A percentile compares a stretch with the other conserved stretches of the same genome.
Conservation (phyloP, 345 rosid species). For the Dovyalis caffra region DNA sequence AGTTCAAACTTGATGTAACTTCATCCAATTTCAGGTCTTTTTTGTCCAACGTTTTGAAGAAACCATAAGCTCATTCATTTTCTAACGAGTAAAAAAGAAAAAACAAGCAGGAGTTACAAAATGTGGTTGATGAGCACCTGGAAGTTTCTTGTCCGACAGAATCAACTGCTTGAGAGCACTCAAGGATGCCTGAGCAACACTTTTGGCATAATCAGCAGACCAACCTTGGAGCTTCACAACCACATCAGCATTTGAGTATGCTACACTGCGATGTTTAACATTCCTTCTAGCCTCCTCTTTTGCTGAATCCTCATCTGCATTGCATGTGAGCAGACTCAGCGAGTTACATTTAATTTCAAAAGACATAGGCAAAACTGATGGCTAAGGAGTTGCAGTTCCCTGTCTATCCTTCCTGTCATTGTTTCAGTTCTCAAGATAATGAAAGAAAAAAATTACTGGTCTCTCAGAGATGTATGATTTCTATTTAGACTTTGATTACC, state of each 20-base stretch:
- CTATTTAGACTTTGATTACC: too few species aligned
- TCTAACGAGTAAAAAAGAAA: background rate
- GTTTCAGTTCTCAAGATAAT: too few species aligned
- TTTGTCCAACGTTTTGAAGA: background rate
- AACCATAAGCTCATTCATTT: background rate
- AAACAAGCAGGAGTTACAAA: background rate
- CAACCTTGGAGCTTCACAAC: constrained; percentile 90
- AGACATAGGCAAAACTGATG: too few species aligned
- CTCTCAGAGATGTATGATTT: too few species aligned
- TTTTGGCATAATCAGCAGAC: constrained; percentile 69
- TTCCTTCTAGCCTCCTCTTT: constrained; percentile 69
- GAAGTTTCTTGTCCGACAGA: constrained; percentile 71
- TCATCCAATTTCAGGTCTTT: background rate
- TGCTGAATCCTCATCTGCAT: constrained; percentile 69
- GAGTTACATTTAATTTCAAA: background rate
- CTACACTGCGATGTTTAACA: constrained; percentile 46
- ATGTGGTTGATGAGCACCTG: constrained; percentile 44
- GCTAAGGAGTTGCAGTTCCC: too few species aligned
- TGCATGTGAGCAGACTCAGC: background rate
- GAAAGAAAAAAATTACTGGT: too few species aligned
- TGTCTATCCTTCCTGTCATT: too few species aligned
- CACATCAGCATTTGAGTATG: constrained; percentile 81
- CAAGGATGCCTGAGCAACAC: constrained; percentile 78
- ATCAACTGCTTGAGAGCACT: constrained; percentile 80
- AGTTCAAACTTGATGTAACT: background rate